Evolutionary conservation across 1,139 yeast species (phyloP).

Genomic region (Hemisphaericaspora xylofermentans): DNA sequence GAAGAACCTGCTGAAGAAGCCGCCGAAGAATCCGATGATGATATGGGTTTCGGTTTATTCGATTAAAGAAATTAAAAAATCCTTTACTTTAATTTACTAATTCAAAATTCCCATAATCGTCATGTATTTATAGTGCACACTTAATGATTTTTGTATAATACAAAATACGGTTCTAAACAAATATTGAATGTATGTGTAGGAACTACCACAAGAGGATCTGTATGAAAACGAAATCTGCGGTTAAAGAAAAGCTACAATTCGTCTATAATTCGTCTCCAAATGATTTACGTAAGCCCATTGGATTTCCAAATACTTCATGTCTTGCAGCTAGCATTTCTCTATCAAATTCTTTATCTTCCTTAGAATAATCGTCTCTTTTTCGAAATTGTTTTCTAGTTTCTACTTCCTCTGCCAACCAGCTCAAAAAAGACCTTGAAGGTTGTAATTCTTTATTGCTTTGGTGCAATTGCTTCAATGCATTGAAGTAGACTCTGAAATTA

Average conservation of each 20-base stretch:
- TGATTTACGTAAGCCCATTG: slow-evolving; percentile 63
- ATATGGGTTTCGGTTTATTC: slow-evolving; percentile 56
- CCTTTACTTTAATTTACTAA: not conserved
- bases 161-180: slow-evolving; percentile 7
- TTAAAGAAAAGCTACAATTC: not conserved
- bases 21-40: slow-evolving; percentile 57
- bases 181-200: not conserved
- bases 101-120: slow-evolving; percentile 1
- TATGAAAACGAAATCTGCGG: not conserved
- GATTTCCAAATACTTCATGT: slow-evolving; percentile 78
- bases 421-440: slow-evolving; percentile 40
- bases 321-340: slow-evolving; percentile 55
- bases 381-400: slow-evolving; percentile 34
- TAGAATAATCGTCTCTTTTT: slow-evolving; percentile 30
- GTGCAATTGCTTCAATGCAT: slow-evolving; percentile 42
- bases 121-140: slow-evolving; percentile 8
- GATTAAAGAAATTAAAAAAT: slow-evolving; percentile 30
- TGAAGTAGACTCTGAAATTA: slow-evolving; percentile 44
- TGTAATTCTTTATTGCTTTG: slow-evolving; percentile 21
- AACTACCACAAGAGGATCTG: no score
- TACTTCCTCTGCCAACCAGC: slow-evolving; percentile 63
- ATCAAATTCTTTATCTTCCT: slow-evolving; percentile 38
- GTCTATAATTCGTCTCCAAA: slow-evolving; percentile 51
- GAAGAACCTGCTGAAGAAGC: slow-evolving; percentile 65
- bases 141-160: slow-evolving; percentile 8